Base-by-base conservation (phyloP, 2,329 filamentous ascomycete species). In the Aspergillus sp. region DNA sequence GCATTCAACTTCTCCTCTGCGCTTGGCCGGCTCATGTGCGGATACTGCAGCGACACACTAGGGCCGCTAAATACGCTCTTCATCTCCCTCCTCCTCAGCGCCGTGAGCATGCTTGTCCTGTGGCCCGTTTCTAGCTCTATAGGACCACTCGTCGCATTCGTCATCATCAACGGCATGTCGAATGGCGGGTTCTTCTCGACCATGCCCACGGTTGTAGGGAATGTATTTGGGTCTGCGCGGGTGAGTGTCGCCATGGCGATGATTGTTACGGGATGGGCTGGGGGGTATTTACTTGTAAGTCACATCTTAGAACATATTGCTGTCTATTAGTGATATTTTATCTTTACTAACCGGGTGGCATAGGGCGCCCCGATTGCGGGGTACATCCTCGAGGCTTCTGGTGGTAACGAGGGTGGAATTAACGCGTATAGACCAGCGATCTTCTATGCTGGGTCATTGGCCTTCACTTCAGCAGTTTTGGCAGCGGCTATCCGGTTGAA, bases 161-260 rank as follows among this genome's bases (percentile, higher is more conserved):
- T 82, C 8, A 73, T 87, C 6, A 71, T 87, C 21, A 88, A 87
- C 61, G 86, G 86, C 0, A 72, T 80, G 39, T 79, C 82, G 5
- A 87, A 87, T 63, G 86, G 86, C 0, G 84, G 82, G 0, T 88
- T 88, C 73, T 88, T 88, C 65, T 81, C 82, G 1, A 82, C 82
- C 0, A 86, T 87, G 77, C 86, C 86, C 0, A 87, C 85, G 0
- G 84, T 85, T 2, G 82, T 87, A 0, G 81, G 82, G 0, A 84
- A 81, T 61, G 79, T 85, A 0, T 87, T 86, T 71, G 85, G 84
- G 1, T 82, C 78, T 3, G 78, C 77, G 1, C 75, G 82, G 4
- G 78, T 85, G 39, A 76, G 80, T 3, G 80, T 85, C 19, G 84
- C 82, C 0, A 84, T 88, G 80, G 80, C 83, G 4, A 87, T 87